phyloP scores from a whole-genome alignment of 1,284 basidiomycete species.

The Rhodofomes roseus region DNA sequence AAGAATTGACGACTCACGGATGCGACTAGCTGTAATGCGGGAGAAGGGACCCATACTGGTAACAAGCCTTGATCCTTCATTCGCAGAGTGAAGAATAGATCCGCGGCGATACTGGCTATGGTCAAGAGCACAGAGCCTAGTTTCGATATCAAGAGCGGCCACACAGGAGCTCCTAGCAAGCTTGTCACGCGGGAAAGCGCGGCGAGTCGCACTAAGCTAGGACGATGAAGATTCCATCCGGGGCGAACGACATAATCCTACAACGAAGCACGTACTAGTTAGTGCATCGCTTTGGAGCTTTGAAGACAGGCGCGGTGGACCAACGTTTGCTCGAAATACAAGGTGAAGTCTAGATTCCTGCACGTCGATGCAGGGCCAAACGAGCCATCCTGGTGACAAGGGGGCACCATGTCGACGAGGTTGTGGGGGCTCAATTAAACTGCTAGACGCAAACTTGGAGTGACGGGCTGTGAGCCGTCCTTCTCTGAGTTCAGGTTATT shows the following conservation, averaged over 20 bases:
- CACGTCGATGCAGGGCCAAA: background rate
- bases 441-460: too few species aligned
- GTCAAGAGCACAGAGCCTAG: background rate
- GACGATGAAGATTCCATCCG: background rate
- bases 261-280: background rate
- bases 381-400: background rate
- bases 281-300: too few species aligned
- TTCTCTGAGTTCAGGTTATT: too few species aligned
- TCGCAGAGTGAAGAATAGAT: background rate
- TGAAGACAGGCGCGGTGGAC: background rate
- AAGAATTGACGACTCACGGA: background rate
- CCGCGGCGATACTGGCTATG: background rate
- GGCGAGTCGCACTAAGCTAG: background rate
- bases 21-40: background rate
- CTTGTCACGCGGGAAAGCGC: background rate
- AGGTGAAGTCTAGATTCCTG: background rate
- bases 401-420: background rate
- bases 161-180: background rate
- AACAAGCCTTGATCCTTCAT: background rate
- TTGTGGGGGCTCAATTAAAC: too few species aligned
- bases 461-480: too few species aligned
- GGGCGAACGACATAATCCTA: background rate
- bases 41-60: background rate
- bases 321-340: background rate
- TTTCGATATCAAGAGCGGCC: background rate